Evolutionary conservation across 768 basidiomycete genomes (phyloP), one percentile per base, ranked within the genome.

Genomic region (Candolleomyces eurysporus): DNA sequence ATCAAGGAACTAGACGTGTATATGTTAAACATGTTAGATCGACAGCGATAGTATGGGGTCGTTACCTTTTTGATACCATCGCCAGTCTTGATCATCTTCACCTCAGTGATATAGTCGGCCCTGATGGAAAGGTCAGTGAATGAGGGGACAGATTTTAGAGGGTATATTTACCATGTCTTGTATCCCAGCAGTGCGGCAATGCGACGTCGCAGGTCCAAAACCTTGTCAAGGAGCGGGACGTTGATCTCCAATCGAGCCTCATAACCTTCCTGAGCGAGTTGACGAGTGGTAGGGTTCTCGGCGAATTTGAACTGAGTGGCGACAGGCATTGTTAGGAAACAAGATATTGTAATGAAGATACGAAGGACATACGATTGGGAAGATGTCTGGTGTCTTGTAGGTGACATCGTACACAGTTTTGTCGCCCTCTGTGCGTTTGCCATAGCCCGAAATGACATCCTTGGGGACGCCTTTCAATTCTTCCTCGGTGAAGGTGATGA

Each of bases 21-120:
- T 59, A 66, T 11, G 36, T 49, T 30, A 26, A 4, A 22, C 51
- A 42, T 1, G 4, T 16, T 16, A 46, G 9, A 21, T 17, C 22
- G 30, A 2, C 39, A 22, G 68, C 46, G 58, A 61, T 17, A 30
- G 26, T 31, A 9, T 32, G 16, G 16, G 36, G 4, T 14, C 26
- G 75, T 63, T 67, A 86, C 90, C 56, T 85, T 77, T 64, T 79
- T 72, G 8, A 90, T 86, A 21, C 80, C 82, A 49, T 83, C 75
- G 1, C 84, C 88, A 42, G 78, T 82, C 73, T 94, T 93, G 65
- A 90, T 84, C 92, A 94, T 94, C 77, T 92, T 92, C 50, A 85
- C 82, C 70, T 95, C 93, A 2, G 93, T 92, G 45, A 87, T 73
- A 70, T 89, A 94, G 72, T 91, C 92, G 1, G 91, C 93, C 84